Conservation (phyloP, 768 basidiomycete genomes). For the Galerina marginata region DNA sequence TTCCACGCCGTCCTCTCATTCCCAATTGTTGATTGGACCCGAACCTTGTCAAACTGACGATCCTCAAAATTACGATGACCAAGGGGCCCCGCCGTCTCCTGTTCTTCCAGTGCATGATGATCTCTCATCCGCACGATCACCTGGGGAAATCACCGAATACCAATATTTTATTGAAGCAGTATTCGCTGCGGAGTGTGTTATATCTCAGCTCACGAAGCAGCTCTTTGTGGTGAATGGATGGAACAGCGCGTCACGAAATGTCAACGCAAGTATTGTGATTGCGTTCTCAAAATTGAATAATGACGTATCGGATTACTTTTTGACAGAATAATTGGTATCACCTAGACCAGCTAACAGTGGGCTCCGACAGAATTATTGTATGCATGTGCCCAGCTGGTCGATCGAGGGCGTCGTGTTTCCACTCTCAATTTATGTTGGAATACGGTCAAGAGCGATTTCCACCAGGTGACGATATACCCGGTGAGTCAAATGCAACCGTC, state of each 20-base stretch:
- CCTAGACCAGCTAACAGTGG: not conserved
- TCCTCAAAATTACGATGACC: no score
- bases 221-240: slow-evolving; percentile 7
- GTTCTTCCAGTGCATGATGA: no score
- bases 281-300: no score
- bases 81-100: no score
- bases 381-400: not conserved
- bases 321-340: not conserved
- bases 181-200: not conserved
- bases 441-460: not conserved
- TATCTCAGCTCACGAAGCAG: not conserved
- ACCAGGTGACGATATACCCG: no score
- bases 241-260: not conserved
- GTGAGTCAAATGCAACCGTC: no score
- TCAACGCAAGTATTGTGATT: not conserved
- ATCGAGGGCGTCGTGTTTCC: not conserved
- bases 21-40: no score
- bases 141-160: not conserved
- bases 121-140: no score
- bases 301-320: no score
- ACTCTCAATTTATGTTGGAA: not conserved
- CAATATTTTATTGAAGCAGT: slow-evolving; percentile 7
- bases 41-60: no score
- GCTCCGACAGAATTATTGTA: not conserved
- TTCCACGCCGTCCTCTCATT: no score